Evolutionary conservation across 129 eudicot species (phyloP), one percentile per base, ranked within the genome.

Genomic region (Artemisia annua): DNA sequence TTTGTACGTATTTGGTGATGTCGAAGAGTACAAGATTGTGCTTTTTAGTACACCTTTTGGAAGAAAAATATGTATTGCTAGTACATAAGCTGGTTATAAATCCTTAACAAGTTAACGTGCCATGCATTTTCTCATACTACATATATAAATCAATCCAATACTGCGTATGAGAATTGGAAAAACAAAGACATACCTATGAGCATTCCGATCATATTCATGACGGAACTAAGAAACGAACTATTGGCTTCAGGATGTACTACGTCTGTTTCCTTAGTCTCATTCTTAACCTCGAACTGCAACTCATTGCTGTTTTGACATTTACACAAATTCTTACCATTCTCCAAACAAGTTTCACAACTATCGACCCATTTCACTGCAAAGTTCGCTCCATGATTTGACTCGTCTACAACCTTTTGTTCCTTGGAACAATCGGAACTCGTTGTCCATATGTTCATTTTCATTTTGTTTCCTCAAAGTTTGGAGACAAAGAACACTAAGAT

Each of bases 191-290:
- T 81, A 92, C 97, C 97, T 76, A 92, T 87, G 64, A 92, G 91
- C 97, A 87, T 92, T 63, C 97, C 97, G n/a, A 67, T 73, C 97
- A 92, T 92, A 70, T 89, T 92, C 79, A 83, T 48, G 14, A 87
- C 96, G 1, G 94, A 83, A 66, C 89, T 92, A 78, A 83, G 69
- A 46, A 92, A 89, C 49, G 97, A 88, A 58, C 89, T 81, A 39
- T 75, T 82, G 12, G 78, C 78, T 48, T 66, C 77, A 0, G 69
- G 73, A 11, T 3, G 73, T 14, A 52, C 39, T 14, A 52, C 39
- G 30, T 73, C 78, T 2, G 20, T 59, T 16, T 71, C 74, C 30
- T 69, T 63, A 12, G 44, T 2, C 66, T 78, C 78, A 61, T 75
- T 53, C 51, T 64, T 55, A 58, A 16, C 79, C 35, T 71, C 82